phyloP scores from a whole-genome alignment of 768 basidiomycete genomes.

The Leucocoprinus sp. region DNA sequence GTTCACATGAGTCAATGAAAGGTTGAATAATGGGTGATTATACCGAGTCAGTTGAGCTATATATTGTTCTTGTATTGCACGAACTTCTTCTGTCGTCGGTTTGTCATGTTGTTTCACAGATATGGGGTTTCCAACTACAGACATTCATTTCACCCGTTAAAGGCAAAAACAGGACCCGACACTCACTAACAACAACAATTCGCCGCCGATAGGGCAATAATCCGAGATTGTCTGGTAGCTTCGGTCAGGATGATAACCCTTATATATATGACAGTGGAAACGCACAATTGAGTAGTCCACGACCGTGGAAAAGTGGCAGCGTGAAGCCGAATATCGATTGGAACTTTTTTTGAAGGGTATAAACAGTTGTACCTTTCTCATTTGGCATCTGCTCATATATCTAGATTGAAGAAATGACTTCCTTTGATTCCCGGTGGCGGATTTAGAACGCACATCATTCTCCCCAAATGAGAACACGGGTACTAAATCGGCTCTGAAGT shows the following conservation, averaged over 20 bases:
- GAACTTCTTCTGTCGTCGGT: conserved; percentile 76
- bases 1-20: conserved; percentile 1
- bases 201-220: conserved; percentile 92
- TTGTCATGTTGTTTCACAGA: conserved; percentile 67
- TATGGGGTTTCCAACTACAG: conserved; percentile 82
- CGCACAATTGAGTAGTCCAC: conserved; percentile 91
- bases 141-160: neutral
- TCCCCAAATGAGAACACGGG: conserved; percentile 99
- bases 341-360: conserved; percentile 83
- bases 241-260: neutral
- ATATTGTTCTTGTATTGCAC: conserved; percentile 72
- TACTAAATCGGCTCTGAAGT: conserved; percentile 78
- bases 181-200: conserved; percentile 95
- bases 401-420: conserved; percentile 29
- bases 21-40: conserved; percentile 17
- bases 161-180: neutral
- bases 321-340: conserved; percentile 94
- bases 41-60: conserved; percentile 90
- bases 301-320: conserved; percentile 92
- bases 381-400: conserved; percentile 98
- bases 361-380: conserved; percentile 82
- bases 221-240: conserved; percentile 74
- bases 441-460: conserved; percentile 70
- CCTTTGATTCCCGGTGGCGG: conserved; percentile 1
- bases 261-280: conserved; percentile 2